phyloP scores from a whole-genome alignment of 495 filamentous ascomycete genomes.

The Penicillium bialowiezense region DNA sequence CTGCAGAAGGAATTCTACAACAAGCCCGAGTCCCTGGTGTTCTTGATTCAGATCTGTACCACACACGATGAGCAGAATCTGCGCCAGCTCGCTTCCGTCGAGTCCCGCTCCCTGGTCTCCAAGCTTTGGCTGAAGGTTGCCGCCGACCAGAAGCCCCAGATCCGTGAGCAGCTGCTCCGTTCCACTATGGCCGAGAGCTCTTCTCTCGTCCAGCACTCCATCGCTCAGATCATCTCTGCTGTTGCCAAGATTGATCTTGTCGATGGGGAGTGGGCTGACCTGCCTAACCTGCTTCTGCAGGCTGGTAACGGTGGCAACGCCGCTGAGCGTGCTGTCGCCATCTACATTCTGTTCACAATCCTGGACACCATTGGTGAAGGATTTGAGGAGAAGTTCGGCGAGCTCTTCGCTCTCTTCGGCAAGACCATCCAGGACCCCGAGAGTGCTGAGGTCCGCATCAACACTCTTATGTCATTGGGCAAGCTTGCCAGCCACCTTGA shows the following conservation, averaged over 20 bases:
- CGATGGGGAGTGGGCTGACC: conserved; percentile 81
- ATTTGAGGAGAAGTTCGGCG: conserved; percentile 70
- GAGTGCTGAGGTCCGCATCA: conserved; percentile 87
- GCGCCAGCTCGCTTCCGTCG: conserved; percentile 86
- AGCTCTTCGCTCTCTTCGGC: conserved; percentile 79
- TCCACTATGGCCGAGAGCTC: conserved; percentile 74
- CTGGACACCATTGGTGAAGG: conserved; percentile 79
- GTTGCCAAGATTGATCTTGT: conserved; percentile 84
- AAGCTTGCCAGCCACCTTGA: conserved; percentile 85
- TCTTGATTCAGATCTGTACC: conserved; percentile 81
- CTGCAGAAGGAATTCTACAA: conserved; percentile 90
- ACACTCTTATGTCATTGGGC: conserved; percentile 90
- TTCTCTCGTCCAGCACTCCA: conserved; percentile 74
- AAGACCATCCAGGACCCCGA: conserved; percentile 88
- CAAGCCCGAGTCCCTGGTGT: conserved; percentile 74
- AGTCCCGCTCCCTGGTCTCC: conserved; percentile 72
- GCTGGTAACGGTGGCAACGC: conserved; percentile 69
- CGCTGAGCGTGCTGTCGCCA: conserved; percentile 80
- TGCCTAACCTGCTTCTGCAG: conserved; percentile 70
- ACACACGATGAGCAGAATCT: conserved; percentile 68
- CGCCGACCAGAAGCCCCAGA: conserved; percentile 66
- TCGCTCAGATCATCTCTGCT: conserved; percentile 81
- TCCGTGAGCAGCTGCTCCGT: conserved; percentile 78
- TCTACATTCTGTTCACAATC: conserved; percentile 89
- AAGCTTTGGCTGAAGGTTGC: conserved; percentile 78